Percentiles rank a stretch among this genome's conserved stretches.
Conservation (phyloP, 2,329 filamentous ascomycete genomes). For the Neonectria magnoliae region DNA sequence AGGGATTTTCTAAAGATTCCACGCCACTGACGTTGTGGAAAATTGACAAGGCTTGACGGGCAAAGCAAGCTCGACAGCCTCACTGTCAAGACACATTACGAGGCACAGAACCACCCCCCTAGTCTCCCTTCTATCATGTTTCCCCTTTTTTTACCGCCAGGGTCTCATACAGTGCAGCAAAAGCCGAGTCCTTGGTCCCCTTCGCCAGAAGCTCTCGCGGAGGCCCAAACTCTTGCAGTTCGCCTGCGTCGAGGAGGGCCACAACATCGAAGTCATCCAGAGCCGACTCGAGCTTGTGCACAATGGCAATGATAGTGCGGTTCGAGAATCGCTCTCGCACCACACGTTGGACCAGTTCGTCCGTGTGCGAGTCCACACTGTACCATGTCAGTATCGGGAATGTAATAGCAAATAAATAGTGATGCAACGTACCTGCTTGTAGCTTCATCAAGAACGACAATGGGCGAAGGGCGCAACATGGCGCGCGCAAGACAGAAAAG, state of each 20-base stretch:
- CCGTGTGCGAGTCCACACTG: constrained; percentile 32
- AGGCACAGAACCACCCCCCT: neutral
- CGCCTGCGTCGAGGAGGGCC: constrained; percentile 33
- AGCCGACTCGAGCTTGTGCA: constrained; percentile 39
- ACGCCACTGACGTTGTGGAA: neutral
- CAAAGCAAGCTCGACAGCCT: neutral
- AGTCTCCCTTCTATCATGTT: neutral
- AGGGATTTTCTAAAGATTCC: neutral
- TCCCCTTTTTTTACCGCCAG: neutral
- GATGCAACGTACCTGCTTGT: constrained; percentile 48
- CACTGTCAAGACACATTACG: neutral
- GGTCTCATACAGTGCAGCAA: constrained; percentile 28
- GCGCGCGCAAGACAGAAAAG: constrained; percentile 59
- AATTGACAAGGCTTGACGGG: neutral
- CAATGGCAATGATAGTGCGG: constrained; percentile 40
- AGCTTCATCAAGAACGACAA: constrained; percentile 55
- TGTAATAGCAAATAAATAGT: neutral
- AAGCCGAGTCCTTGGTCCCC: constrained; percentile 15
- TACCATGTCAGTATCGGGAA: neutral
- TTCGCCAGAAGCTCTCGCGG: constrained; percentile 29
- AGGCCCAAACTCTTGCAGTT: constrained; percentile 34
- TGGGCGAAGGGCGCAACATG: constrained; percentile 50
- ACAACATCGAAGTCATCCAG: constrained; percentile 35
- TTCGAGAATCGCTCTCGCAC: constrained; percentile 32
- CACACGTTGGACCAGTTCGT: constrained; percentile 31